Conservation (phyloP, 768 basidiomycete species). For the Ramaria sp. region DNA sequence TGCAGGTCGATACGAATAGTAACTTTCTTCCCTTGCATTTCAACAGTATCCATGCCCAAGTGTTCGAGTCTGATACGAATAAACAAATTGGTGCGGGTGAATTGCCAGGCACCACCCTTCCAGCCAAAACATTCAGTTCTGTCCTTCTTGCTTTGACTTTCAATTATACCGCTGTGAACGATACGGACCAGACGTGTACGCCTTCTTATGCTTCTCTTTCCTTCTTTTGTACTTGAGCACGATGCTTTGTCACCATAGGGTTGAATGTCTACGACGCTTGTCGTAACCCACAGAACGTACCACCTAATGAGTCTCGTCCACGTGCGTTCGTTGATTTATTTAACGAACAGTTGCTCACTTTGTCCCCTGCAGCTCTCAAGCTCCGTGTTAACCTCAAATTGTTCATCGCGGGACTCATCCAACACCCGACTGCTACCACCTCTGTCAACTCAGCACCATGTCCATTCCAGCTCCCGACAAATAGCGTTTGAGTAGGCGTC, state of each 20-base stretch:
- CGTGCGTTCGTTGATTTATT: slow-evolving; percentile 32
- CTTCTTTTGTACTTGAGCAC: slow-evolving; percentile 3
- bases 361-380: slow-evolving; percentile 31
- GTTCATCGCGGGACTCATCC: slow-evolving; percentile 58
- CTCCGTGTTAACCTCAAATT: slow-evolving; percentile 58
- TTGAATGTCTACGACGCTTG: slow-evolving; percentile 69
- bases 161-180: slow-evolving; percentile 69
- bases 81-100: slow-evolving; percentile 60
- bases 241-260: slow-evolving; percentile 32
- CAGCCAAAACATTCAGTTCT: slow-evolving; percentile 54
- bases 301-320: slow-evolving; percentile 38
- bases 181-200: slow-evolving; percentile 76
- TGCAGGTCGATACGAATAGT: slow-evolving; percentile 64
- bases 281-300: slow-evolving; percentile 42
- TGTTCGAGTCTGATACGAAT: slow-evolving; percentile 61
- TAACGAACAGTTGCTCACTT: background rate
- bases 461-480: slow-evolving; percentile 55
- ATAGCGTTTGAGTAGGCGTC: slow-evolving; percentile 29
- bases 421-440: slow-evolving; percentile 41
- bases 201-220: slow-evolving; percentile 3
- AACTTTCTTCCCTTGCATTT: slow-evolving; percentile 76
- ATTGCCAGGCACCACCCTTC: slow-evolving; percentile 45
- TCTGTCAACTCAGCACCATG: slow-evolving; percentile 52
- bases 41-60: slow-evolving; percentile 48
- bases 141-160: slow-evolving; percentile 74